Percentiles rank a stretch among this genome's conserved stretches.
Conservation (phyloP, 164 flowering plant species). For the Magnolia officinalis region DNA sequence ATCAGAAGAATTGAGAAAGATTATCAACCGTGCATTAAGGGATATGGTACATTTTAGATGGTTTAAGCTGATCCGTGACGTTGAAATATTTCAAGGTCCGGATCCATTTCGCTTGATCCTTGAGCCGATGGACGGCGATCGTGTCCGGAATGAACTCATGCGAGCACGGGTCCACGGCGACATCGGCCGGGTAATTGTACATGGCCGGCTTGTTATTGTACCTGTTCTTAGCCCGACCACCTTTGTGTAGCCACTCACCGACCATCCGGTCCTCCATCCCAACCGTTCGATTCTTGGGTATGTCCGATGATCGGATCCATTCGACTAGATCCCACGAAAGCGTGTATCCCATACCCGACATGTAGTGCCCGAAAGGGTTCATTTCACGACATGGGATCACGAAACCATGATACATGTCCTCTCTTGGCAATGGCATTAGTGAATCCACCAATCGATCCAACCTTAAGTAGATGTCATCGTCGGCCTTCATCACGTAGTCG, state of each 20-base stretch:
- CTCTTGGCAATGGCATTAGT: conserved; percentile 10
- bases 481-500: conserved; percentile 22
- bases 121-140: conserved; percentile 23
- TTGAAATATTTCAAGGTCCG: conserved; percentile 22
- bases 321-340: conserved; percentile 18
- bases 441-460: conserved; percentile 3
- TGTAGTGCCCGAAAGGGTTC: conserved; percentile 8
- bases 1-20: no score
- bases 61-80: conserved; percentile 14
- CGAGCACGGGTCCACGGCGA: conserved; percentile 5
- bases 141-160: conserved; percentile 22
- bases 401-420: conserved; percentile 18
- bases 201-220: conserved; percentile 13
- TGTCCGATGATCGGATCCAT: conserved; percentile 8
- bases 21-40: conserved; percentile 1
- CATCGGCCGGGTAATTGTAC: conserved; percentile 18
- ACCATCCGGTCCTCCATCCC: conserved; percentile 12
- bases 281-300: conserved; percentile 3
- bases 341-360: conserved; percentile 18
- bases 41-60: conserved; percentile 18
- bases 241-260: conserved; percentile 12
- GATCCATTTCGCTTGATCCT: conserved; percentile 20
- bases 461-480: conserved; percentile 13
- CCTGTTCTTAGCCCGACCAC: conserved; percentile 12
- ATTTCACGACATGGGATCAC: conserved; percentile 9